Evolutionary conservation across 2,329 filamentous ascomycete species (phyloP).

Genomic region (Penicillium sp.): DNA sequence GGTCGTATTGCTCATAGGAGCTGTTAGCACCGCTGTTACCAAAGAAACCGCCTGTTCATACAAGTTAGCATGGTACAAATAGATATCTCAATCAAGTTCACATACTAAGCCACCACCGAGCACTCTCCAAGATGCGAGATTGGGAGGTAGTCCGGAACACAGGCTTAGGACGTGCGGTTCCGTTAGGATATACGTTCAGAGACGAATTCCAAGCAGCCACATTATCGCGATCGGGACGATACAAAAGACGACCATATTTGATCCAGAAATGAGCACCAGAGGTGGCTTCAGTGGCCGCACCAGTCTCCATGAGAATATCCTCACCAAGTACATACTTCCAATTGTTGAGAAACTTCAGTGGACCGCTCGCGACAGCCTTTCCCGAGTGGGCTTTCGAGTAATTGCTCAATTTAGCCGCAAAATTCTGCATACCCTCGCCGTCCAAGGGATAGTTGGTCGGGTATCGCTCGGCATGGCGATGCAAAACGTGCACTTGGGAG

Average conservation of each 20-base stretch:
- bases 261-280: constrained; percentile 59
- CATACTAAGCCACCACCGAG: constrained; percentile 48
- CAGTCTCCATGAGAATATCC: constrained; percentile 53
- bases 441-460: constrained; percentile 54
- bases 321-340: constrained; percentile 54
- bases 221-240: constrained; percentile 50
- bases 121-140: constrained; percentile 58
- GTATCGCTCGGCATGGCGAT: constrained; percentile 60
- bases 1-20: constrained; percentile 40
- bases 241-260: constrained; percentile 58
- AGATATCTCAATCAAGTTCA: not conserved
- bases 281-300: constrained; percentile 55
- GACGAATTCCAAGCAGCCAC: constrained; percentile 55
- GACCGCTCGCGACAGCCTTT: constrained; percentile 48
- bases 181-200: constrained; percentile 47
- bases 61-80: constrained; percentile 2
- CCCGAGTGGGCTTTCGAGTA: constrained; percentile 46
- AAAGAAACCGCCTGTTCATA: constrained; percentile 26
- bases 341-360: constrained; percentile 57
- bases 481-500: constrained; percentile 58
- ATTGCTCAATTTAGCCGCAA: constrained; percentile 54
- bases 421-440: constrained; percentile 53
- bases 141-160: constrained; percentile 60
- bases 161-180: constrained; percentile 53
- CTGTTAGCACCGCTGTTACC: constrained; percentile 32